These are phyloP conservation scores for Hymenochaete sp. DNA, from an alignment of 1,284 basidiomycete species.

Conservation along the genomic window DNA sequence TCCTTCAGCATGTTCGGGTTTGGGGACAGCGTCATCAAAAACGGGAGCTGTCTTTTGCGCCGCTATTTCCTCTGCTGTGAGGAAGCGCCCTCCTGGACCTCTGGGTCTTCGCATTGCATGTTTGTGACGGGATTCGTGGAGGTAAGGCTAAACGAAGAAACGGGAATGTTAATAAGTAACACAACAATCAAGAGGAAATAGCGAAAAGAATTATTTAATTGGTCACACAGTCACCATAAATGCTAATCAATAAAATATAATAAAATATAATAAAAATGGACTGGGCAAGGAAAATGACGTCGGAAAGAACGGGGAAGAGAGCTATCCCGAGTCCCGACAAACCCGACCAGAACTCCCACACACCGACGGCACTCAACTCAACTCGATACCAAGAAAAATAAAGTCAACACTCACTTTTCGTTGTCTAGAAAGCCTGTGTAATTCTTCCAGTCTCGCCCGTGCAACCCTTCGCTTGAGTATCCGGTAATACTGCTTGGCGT, in stretches of 20 bases:
- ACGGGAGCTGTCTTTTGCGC: constrained; percentile 49
- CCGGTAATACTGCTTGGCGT: constrained; percentile 95
- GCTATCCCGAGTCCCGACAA: no score
- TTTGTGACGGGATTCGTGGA: constrained; percentile 94
- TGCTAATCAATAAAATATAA: no score
- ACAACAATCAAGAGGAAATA: neutral
- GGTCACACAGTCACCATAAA: no score
- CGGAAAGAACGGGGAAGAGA: no score
- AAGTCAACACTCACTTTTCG: constrained; percentile 59
- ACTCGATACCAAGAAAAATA: constrained; percentile 1
- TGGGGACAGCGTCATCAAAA: constrained; percentile 29
- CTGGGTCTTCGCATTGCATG: constrained; percentile 96
- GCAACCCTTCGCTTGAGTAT: constrained; percentile 90
- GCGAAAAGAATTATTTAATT: no score
- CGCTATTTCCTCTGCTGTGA: constrained; percentile 90
- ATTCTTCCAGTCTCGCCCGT: constrained; percentile 81
- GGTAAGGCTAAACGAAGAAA: constrained; percentile 64
- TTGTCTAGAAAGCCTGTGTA: constrained; percentile 83
- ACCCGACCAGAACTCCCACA: no score
- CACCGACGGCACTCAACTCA: no score
- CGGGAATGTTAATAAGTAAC: neutral
- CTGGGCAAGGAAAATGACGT: no score
- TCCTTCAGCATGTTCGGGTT: constrained; percentile 22
- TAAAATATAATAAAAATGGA: no score
- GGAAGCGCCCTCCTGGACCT: constrained; percentile 93